Evolutionary conservation across 2,329 filamentous ascomycete species (phyloP), one percentile per base, ranked within the genome.

Genomic region (Ploettnerulaceae sp.): DNA sequence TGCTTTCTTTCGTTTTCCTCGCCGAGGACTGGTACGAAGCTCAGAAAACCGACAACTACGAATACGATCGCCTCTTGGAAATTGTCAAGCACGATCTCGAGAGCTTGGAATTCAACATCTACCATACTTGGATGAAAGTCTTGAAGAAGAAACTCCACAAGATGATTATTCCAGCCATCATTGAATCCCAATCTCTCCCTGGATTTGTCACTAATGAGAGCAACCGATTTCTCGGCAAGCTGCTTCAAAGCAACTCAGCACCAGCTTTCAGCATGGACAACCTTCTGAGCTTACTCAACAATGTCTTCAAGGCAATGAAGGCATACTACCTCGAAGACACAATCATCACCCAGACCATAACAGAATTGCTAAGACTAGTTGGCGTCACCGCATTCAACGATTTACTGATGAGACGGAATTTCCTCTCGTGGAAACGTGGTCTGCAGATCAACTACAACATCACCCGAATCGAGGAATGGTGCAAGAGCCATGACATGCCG

Each of bases 361-460:
- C 90, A 0, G 93, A 98, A 71, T 79, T 98, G 47, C 77, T 98
- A 51, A 82, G 86, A 50, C 76, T 98, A 36, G 93, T 98, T 47
- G 93, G 93, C 55, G 93, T 98, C 28, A 98, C 93, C 1, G 93
- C 93, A 3, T 98, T 98, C 73, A 98, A 98, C 66, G 93, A 98
- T 66, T 74, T 98, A 53, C 78, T 98, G 57, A 96, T 98, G 90
- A 82, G 93, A 61, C 81, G 93, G 60, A 97, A 97, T 69, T 98
- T 98, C 79, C 79, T 98, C 48, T 96, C 90, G 0, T 98, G 93
- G 93, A 98, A 98, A 76, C 89, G 93, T 67, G 93, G 93, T 60
- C 79, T 98, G 45, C 93, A 98, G 69, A 98, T 98, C 72, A 98
- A 98, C 72, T 98, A 98, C 76, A 98, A 98, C 72, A 98, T 98